These are phyloP conservation scores for Hibiscus trionum DNA, from an alignment of 345 rosid species.

Conservation along the genomic window DNA sequence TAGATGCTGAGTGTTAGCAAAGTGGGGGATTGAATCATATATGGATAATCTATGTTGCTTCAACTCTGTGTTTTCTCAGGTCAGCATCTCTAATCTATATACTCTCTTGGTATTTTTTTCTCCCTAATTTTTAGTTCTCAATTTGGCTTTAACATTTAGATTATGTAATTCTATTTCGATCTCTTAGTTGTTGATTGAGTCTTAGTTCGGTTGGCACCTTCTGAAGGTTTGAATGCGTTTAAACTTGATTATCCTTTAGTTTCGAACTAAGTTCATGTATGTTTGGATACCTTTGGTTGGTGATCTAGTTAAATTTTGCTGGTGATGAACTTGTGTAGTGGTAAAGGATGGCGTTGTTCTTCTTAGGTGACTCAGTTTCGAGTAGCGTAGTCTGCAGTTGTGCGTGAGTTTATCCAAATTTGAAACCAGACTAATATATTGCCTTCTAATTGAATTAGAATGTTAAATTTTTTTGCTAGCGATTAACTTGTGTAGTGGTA, in stretches of 20 bases:
- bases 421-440: no score
- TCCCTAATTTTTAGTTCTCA: neutral
- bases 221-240: no score
- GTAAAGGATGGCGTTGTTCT: no score
- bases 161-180: neutral
- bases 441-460: no score
- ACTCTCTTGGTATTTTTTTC: neutral
- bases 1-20: slow-evolving; percentile 21
- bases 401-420: no score
- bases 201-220: no score
- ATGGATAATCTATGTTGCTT: slow-evolving; percentile 43
- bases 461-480: neutral
- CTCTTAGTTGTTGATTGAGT: neutral
- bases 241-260: no score
- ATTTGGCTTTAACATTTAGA: neutral
- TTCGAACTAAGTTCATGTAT: neutral
- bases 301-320: neutral
- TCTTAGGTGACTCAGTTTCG: no score
- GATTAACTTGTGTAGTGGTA: neutral
- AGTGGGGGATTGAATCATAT: slow-evolving; percentile 16
- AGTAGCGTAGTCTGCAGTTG: no score
- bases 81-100: slow-evolving; percentile 8
- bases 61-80: slow-evolving; percentile 30
- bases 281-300: neutral
- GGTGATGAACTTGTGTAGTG: neutral